Evolutionary conservation across 768 basidiomycete genomes (phyloP), one percentile per base, ranked within the genome.

Genomic region (Pisolithus sp.): DNA sequence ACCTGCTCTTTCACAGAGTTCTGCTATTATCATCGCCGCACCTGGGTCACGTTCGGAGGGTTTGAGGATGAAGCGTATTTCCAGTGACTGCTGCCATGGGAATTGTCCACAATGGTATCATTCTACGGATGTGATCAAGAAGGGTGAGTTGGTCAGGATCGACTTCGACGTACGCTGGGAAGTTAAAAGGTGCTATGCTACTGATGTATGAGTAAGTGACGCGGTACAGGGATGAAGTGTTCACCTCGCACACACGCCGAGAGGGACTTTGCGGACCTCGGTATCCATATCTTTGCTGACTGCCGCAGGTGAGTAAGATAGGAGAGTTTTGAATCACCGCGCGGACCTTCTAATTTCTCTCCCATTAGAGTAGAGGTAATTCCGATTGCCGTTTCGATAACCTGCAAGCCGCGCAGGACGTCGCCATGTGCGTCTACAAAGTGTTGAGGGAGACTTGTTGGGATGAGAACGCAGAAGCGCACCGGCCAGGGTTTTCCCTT

Each of bases 261-360:
- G 73, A 3, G 94, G 91, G 17, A 91, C 68, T 58, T 82, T 81
- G 46, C 93, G 80, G 15, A 87, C 84, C 54, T 89, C 83, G 2
- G 94, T 96, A 64, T 97, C 94, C 94, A 97, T 97, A 65, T 96
- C 94, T 67, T 84, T 92, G 70, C 87, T 89, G 18, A 97, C 89
- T 89, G 57, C 31, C 24, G 18, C 40, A 5, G 36, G 38, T 70
- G 34, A 68, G 62, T n/a, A 15, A 31, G 6, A 24, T 55, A 26
- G 47, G 43, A n/a, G 23, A 15, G n/a, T 5, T 31, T 34, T 12
- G 17, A 28, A 7, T 37, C 9, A 34, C 40, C 24, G 17, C 62
- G 26, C 17, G 49, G 68, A 89, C 94, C 89, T 77, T 98, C 95
- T 42, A 96, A 71, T 66, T 93, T 93, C 52, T 95, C 89, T 2